Conservation (phyloP, 306 rosid genomes). For the Sesbania bispinosa region DNA sequence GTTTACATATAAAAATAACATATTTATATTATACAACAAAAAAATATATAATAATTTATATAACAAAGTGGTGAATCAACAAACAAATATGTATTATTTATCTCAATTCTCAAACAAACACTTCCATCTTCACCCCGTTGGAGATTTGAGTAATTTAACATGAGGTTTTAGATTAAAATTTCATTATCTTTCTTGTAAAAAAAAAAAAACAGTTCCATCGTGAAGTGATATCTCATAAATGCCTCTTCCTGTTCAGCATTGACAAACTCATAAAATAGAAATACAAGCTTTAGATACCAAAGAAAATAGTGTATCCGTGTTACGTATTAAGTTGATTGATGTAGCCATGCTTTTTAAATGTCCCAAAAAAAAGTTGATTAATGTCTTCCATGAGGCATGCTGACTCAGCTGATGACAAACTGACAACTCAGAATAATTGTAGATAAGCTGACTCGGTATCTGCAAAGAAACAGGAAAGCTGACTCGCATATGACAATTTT, state of each 20-base stretch:
- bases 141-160: too few species aligned
- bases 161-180: too few species aligned
- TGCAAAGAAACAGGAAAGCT: background rate
- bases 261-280: background rate
- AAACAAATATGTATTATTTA: background rate
- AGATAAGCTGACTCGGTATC: slow-evolving; percentile 8
- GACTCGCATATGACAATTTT: background rate
- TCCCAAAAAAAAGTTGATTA: too few species aligned
- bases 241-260: background rate
- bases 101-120: background rate
- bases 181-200: too few species aligned
- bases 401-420: background rate
- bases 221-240: background rate
- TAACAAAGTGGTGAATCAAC: background rate
- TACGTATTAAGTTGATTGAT: too few species aligned
- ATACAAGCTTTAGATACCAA: background rate
- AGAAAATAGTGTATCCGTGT: too few species aligned
- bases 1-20: too few species aligned
- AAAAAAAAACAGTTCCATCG: too few species aligned
- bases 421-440: background rate
- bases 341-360: background rate
- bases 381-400: background rate
- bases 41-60: too few species aligned
- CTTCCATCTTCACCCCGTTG: background rate
- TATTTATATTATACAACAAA: too few species aligned